Evolutionary conservation across 495 filamentous ascomycete species (phyloP).

Genomic region (Penicillium argentinense): DNA sequence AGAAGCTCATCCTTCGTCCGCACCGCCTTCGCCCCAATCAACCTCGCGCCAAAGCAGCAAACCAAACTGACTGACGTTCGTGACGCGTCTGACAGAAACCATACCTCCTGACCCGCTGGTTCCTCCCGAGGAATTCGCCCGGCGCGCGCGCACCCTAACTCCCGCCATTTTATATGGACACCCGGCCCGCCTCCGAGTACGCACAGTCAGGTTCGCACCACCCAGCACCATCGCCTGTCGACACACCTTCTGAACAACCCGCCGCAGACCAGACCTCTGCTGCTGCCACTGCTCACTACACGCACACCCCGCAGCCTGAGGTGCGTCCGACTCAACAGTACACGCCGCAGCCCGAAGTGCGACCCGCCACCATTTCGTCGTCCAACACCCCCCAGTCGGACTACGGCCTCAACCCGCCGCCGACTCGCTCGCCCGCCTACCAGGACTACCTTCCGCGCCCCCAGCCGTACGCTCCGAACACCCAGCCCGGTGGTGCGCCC

Average conservation of each 20-base stretch:
- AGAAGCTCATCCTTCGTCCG: slow-evolving; percentile 18
- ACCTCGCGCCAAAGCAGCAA: too few relatives aligned
- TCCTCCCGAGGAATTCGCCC: background rate
- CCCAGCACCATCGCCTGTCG: slow-evolving; percentile 64
- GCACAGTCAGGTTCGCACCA: slow-evolving; percentile 98
- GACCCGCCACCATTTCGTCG: slow-evolving; percentile 61
- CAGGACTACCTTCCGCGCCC: slow-evolving; percentile 70
- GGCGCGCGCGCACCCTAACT: background rate
- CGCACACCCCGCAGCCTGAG: slow-evolving; percentile 48
- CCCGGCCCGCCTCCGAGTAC: slow-evolving; percentile 88
- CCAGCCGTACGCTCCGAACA: slow-evolving; percentile 70
- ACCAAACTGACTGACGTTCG: background rate
- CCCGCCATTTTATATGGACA: slow-evolving; percentile 62
- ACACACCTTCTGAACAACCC: slow-evolving; percentile 75
- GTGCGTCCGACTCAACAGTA: slow-evolving; percentile 49
- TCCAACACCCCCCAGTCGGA: slow-evolving; percentile 86
- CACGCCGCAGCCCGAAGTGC: slow-evolving; percentile 72
- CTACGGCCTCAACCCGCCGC: slow-evolving; percentile 75
- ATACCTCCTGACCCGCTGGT: background rate
- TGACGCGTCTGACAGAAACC: slow-evolving; percentile 22
- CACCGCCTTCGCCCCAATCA: slow-evolving; percentile 9
- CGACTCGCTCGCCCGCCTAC: slow-evolving; percentile 73
- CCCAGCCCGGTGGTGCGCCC: slow-evolving; percentile 72
- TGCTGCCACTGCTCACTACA: slow-evolving; percentile 54
- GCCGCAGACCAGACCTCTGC: slow-evolving; percentile 86